Base-by-base conservation (phyloP, 2,329 filamentous ascomycete species). In the Neofusicoccum sp. region DNA sequence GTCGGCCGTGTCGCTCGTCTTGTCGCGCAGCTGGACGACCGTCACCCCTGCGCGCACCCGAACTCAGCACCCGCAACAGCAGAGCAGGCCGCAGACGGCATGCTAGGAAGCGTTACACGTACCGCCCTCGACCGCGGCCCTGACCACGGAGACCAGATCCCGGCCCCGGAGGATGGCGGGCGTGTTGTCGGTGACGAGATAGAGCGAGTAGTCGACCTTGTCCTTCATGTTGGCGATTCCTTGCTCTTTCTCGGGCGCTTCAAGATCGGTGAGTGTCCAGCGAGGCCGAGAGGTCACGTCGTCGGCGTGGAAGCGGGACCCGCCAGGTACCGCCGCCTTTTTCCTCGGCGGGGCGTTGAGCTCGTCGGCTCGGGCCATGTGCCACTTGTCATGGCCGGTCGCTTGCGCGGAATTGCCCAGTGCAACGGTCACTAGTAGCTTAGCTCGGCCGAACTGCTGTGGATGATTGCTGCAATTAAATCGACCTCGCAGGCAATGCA, bases 111-210 rank as follows among this genome's bases (percentile, higher is more conserved):
- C 20, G 43, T 20, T 26, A 14, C 26, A 68, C 75, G 65, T 70
- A 79, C 91, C 91, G 73, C 91, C 92, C 72, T 84, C 79, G 54
- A 96, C 75, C 20, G 92, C 89, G 47, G 85, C 82, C 69, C 89
- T 86, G 58, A 97, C 92, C 1, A 96, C 87, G 8, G 83, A 68
- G 62, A 85, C 83, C 38, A 97, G 81, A 71, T 91, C 83, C 67
- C 83, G 84, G 64, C 82, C 78, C 59, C 89, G 89, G 44, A 97
- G 86, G 66, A 96, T 91, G 34, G 86, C 86, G 12, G 88, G 84
- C n/a, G 92, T 96, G 54, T 91, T 95, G 81, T 97, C 93, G 4
- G 93, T 97, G 67, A 97, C 93, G 61, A 97, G 83, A 73, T 97
- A 97, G 40, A 97, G 80, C 51, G 88, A 87, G 73, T 96, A 93